Percentiles rank a stretch among this genome's conserved stretches.
Conservation (phyloP, 2,329 filamentous ascomycete genomes). For the Colletotrichum acutatum region DNA sequence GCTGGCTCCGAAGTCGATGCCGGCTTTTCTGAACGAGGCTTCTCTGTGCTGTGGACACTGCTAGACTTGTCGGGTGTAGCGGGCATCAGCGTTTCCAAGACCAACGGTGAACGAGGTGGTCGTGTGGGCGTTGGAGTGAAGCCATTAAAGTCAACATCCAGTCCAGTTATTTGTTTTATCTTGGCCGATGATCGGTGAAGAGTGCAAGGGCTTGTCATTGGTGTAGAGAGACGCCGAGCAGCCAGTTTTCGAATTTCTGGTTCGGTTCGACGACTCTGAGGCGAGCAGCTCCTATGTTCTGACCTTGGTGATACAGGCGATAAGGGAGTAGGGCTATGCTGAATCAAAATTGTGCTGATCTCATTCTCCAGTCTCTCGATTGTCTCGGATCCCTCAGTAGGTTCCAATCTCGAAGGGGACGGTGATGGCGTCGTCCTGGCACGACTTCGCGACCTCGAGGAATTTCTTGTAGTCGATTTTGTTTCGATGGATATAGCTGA, state of each 20-base stretch:
- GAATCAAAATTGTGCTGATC: slow-evolving; percentile 25
- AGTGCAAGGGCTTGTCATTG: slow-evolving; percentile 31
- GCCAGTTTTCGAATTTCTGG: slow-evolving; percentile 11
- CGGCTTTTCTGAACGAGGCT: background rate
- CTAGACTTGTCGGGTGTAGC: slow-evolving; percentile 8
- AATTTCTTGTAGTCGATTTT: slow-evolving; percentile 7
- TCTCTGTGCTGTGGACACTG: slow-evolving; percentile 7
- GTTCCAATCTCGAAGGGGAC: slow-evolving; percentile 1
- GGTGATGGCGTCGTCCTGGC: slow-evolving; percentile 11
- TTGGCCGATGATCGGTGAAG: slow-evolving; percentile 50
- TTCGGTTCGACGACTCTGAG: slow-evolving; percentile 3
- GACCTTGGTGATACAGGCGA: background rate
- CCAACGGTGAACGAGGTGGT: background rate
- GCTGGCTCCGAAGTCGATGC: slow-evolving; percentile 26
- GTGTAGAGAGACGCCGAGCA: slow-evolving; percentile 25
- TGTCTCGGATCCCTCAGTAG: background rate
- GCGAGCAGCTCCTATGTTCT: slow-evolving; percentile 28
- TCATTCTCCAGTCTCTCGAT: slow-evolving; percentile 23
- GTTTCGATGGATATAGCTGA: background rate
- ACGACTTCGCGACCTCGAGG: slow-evolving; percentile 25
- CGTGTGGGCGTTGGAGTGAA: background rate
- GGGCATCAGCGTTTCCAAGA: background rate
- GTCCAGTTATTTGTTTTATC: slow-evolving; percentile 54
- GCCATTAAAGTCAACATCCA: slow-evolving; percentile 44
- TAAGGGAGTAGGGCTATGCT: slow-evolving; percentile 20